These are phyloP conservation scores for Scheffersomyces insectosa DNA, from an alignment of 1,139 yeast genomes.

Conservation along the genomic window DNA sequence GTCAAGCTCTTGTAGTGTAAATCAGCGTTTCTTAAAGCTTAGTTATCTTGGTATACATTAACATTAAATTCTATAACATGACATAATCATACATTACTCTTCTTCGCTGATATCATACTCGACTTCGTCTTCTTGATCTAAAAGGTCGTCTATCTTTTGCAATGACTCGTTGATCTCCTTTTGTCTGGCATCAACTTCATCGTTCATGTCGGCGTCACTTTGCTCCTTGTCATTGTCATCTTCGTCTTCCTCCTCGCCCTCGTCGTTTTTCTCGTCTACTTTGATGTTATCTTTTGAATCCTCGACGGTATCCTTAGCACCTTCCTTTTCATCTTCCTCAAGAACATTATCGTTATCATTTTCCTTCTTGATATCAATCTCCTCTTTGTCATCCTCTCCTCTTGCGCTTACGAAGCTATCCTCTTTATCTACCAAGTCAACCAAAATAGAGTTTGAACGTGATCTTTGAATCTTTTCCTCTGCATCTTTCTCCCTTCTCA, in stretches of 20 bases:
- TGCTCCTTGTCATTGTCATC: slow-evolving; percentile 1
- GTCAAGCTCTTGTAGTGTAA: too few relatives aligned
- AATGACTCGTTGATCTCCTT: slow-evolving; percentile 20
- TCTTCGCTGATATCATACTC: slow-evolving; percentile 35
- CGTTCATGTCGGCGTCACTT: not conserved
- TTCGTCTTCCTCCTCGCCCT: not conserved
- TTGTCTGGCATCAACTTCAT: slow-evolving; percentile 4
- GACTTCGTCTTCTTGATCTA: slow-evolving; percentile 44
- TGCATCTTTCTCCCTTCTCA: slow-evolving; percentile 18
- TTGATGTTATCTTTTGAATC: slow-evolving; percentile 4
- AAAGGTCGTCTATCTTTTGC: slow-evolving; percentile 35
- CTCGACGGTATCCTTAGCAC: slow-evolving; percentile 3
- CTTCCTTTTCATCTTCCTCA: slow-evolving; percentile 3
- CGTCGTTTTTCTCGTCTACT: slow-evolving; percentile 3
- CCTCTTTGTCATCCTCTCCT: slow-evolving; percentile 1
- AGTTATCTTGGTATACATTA: too few relatives aligned
- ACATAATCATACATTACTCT: slow-evolving; percentile 1
- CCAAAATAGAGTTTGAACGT: slow-evolving; percentile 14
- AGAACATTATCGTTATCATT: slow-evolving; percentile 4
- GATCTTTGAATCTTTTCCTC: slow-evolving; percentile 4
- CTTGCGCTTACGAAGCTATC: slow-evolving; percentile 2
- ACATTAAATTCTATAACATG: too few relatives aligned
- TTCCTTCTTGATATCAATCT: slow-evolving; percentile 2
- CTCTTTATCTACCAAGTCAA: slow-evolving; percentile 11
- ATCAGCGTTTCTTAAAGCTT: too few relatives aligned